Evolutionary conservation across 73 alveolate species (phyloP).

Genomic region (Paramecium bursaria): DNA sequence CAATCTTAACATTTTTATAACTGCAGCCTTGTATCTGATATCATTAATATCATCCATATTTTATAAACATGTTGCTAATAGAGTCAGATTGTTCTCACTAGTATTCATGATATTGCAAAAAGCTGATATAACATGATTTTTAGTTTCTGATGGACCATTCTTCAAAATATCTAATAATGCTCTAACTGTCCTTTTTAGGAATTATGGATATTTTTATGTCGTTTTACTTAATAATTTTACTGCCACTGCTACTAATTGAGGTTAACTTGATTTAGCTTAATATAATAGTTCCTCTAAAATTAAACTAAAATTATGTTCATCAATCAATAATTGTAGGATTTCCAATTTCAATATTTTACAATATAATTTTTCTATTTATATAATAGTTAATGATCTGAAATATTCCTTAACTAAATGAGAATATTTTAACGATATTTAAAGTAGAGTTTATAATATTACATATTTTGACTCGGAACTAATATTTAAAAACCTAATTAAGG

Average conservation of each 20-base stretch:
- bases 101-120: conserved; percentile 40
- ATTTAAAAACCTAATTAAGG: conserved; percentile 28
- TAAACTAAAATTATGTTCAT: conserved; percentile 24
- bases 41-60: conserved; percentile 48
- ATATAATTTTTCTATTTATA: conserved; percentile 42
- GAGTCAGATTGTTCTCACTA: background rate
- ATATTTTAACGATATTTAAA: conserved; percentile 8
- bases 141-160: conserved; percentile 30
- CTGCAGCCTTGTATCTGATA: conserved; percentile 39
- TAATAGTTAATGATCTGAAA: conserved; percentile 16
- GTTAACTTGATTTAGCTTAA: conserved; percentile 27
- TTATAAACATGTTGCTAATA: conserved; percentile 32
- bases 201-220: conserved; percentile 11
- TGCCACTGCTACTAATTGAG: conserved; percentile 45
- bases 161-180: conserved; percentile 17
- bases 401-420: conserved; percentile 8
- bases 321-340: conserved; percentile 29
- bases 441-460: conserved; percentile 19
- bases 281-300: conserved; percentile 30
- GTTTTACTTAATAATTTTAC: conserved; percentile 33
- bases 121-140: conserved; percentile 20
- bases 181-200: conserved; percentile 6
- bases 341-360: conserved; percentile 49
- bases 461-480: conserved; percentile 45
- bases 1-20: conserved; percentile 13